Evolutionary conservation across 805 yeast genomes (phyloP).

Genomic region (Barnettozyma pratensis): DNA sequence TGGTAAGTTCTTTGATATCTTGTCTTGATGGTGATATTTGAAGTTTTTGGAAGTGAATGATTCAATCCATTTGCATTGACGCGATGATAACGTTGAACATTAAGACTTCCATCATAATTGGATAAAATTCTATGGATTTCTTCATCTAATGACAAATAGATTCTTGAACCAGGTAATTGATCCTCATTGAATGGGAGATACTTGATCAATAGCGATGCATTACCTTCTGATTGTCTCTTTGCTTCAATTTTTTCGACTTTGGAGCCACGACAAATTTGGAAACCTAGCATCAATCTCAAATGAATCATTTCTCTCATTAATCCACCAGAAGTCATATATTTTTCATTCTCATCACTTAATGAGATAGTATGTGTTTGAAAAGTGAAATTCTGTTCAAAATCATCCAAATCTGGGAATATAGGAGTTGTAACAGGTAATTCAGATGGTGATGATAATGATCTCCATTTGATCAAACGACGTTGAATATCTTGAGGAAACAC

Average conservation of each 20-base stretch:
- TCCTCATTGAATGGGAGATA: slow-evolving; percentile 40
- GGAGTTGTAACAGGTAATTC: slow-evolving; percentile 80
- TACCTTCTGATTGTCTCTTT: slow-evolving; percentile 50
- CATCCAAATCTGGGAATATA: slow-evolving; percentile 65
- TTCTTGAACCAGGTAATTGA: slow-evolving; percentile 49
- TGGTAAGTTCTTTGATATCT: slow-evolving; percentile 67
- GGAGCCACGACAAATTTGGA: slow-evolving; percentile 80
- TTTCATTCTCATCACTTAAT: slow-evolving; percentile 52
- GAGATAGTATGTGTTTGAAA: slow-evolving; percentile 81
- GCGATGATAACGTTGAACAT: slow-evolving; percentile 68
- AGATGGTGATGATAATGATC: slow-evolving; percentile 89
- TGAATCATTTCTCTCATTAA: slow-evolving; percentile 85
- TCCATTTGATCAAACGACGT: slow-evolving; percentile 79
- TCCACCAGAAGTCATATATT: slow-evolving; percentile 47
- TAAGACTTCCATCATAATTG: slow-evolving; percentile 66
- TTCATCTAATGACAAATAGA: slow-evolving; percentile 73
- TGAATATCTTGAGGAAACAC: slow-evolving; percentile 74
- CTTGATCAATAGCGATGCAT: slow-evolving; percentile 49
- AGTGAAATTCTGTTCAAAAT: slow-evolving; percentile 67
- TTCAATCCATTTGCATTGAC: slow-evolving; percentile 29
- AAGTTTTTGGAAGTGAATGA: slow-evolving; percentile 26
- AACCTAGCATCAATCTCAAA: slow-evolving; percentile 76
- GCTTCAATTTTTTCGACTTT: slow-evolving; percentile 62
- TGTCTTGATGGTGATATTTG: slow-evolving; percentile 63
- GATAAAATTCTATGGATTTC: slow-evolving; percentile 82